Evolutionary conservation across 2,329 filamentous ascomycete species (phyloP), one percentile per base, ranked within the genome.

Genomic region (Parastagonospora nodorum): DNA sequence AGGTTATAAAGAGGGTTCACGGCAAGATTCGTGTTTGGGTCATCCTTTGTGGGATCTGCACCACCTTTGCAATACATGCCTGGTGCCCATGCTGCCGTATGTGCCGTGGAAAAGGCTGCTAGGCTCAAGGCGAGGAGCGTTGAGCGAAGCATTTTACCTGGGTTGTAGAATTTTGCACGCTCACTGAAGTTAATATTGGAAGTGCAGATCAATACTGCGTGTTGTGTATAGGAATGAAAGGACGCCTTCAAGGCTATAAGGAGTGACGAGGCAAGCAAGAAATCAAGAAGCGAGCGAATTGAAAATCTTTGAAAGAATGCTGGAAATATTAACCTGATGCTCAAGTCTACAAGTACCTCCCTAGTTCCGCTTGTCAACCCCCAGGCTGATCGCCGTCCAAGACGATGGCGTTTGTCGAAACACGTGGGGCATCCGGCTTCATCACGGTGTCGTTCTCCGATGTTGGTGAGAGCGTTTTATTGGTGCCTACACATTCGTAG

Each of bases 1-100:
- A 80, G 74, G 27, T 78, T 55, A 58, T 74, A 80, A 19, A 82
- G 71, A 4, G 79, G 79, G 42, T 73, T 68, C n/a, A 81, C 77
- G 15, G 69, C 75, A 1, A 72, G 64, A 55, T 79, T 79, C 66
- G 69, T 79, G 64, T 82, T 80, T 36, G 53, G 57, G 43, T 77
- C 61, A 36, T 79, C 74, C 14, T 49, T 61, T 11, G 44, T 50
- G 28, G 59, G 48, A 30, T 68, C 59, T 9, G 57, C 52, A 24
- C 73, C 73, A 29, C 64, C 69, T 27, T 69, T 57, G 50, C 75
- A 77, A 61, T 75, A 76, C 74, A 77, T 76, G 36, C 75, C 74
- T 48, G 68, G 69, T 9, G 61, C 63, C 64, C 70, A 77, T 9
- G 73, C 72, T 2, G 69, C 74, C 9, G 66, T 68, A 45, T 77